These are phyloP conservation scores for Luffa aegyptiaca DNA, from an alignment of 306 rosid species.

Conservation along the genomic window DNA sequence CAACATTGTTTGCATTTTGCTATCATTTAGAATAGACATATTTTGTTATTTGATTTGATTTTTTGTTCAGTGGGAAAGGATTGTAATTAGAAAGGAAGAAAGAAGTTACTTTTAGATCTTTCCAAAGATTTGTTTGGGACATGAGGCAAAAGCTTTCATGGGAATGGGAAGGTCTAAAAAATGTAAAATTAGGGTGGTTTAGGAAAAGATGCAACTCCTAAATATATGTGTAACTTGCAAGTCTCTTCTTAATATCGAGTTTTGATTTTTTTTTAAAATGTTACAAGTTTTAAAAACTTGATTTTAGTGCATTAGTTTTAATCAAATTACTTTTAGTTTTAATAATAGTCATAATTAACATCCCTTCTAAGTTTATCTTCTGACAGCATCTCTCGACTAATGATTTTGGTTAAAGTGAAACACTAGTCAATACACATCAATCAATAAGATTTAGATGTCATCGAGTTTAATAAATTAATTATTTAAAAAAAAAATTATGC, in stretches of 20 bases:
- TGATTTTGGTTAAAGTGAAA: neutral
- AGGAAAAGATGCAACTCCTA: neutral
- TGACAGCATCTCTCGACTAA: neutral
- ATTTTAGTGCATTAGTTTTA: too few species aligned
- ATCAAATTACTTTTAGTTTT: too few species aligned
- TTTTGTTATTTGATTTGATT: neutral
- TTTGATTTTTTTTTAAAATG: too few species aligned
- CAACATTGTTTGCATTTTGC: neutral
- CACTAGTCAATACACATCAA: neutral
- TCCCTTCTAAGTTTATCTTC: neutral
- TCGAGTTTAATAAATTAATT: too few species aligned
- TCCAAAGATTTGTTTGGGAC: neutral
- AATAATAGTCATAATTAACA: neutral
- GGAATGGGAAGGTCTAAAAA: neutral
- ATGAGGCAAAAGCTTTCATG: neutral
- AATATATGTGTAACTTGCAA: neutral
- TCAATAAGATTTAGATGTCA: too few species aligned
- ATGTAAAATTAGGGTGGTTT: neutral
- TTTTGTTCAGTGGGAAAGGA: neutral
- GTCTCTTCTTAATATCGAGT: neutral
- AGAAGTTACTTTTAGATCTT: neutral
- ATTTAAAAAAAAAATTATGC: too few species aligned
- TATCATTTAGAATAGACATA: neutral
- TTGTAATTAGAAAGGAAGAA: neutral
- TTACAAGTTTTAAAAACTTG: too few species aligned